phyloP scores from a whole-genome alignment of 345 rosid genomes.

The Eucalyptus rudis region DNA sequence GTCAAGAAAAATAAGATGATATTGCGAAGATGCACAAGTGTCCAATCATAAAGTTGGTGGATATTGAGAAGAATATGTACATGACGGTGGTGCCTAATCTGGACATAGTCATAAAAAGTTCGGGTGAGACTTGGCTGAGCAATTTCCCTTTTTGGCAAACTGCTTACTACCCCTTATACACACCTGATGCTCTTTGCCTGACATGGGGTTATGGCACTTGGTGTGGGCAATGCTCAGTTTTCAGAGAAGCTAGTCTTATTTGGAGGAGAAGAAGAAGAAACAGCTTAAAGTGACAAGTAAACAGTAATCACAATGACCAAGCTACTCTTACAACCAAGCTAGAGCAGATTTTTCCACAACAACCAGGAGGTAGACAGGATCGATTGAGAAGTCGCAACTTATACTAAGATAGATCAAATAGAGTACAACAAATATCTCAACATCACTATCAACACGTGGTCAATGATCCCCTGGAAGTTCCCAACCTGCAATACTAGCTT shows the following conservation, averaged over 20 bases:
- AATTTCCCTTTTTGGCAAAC: constrained; percentile 47
- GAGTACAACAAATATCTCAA: neutral
- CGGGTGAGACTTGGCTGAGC: constrained; percentile 28
- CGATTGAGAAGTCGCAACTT: neutral
- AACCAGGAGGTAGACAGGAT: neutral
- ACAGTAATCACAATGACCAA: neutral
- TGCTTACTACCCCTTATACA: constrained; percentile 15
- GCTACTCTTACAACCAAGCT: neutral
- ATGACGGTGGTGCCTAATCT: constrained; percentile 25
- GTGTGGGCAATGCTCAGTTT: constrained; percentile 31
- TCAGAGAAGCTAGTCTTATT: constrained; percentile 20
- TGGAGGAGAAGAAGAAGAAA: constrained; percentile 21
- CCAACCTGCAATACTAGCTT: neutral
- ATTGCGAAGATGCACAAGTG: neutral
- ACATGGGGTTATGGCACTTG: constrained; percentile 30
- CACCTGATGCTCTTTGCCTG: constrained; percentile 37
- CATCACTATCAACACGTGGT: neutral
- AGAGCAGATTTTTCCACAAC: neutral
- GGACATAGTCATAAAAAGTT: constrained; percentile 21
- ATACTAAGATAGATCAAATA: neutral
- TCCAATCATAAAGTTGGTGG: constrained; percentile 8
- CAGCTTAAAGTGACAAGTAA: neutral
- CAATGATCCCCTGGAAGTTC: neutral
- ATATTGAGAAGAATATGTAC: constrained; percentile 24
- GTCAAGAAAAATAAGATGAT: neutral